phyloP scores from a whole-genome alignment of 768 basidiomycete genomes.

The Strobilomyces confusus region DNA sequence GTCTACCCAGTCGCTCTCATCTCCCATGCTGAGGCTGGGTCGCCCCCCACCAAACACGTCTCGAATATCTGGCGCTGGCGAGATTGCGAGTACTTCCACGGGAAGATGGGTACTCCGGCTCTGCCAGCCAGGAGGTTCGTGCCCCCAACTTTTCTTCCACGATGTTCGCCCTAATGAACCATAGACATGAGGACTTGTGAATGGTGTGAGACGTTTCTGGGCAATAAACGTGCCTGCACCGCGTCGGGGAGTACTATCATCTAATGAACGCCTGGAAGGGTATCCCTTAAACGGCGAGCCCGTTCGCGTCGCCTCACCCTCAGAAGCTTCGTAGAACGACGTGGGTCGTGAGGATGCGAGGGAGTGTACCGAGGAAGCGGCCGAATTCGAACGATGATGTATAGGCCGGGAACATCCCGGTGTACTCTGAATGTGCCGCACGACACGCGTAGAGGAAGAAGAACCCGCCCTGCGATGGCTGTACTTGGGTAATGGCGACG shows the following conservation, averaged over 20 bases:
- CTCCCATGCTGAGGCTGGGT: constrained; percentile 55
- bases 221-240: constrained; percentile 66
- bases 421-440: constrained; percentile 55
- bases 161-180: constrained; percentile 59
- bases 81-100: constrained; percentile 74
- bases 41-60: constrained; percentile 73
- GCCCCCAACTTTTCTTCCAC: constrained; percentile 89
- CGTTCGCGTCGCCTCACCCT: constrained; percentile 60
- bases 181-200: constrained; percentile 51
- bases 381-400: constrained; percentile 73
- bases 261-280: constrained; percentile 44
- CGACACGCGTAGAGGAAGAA: constrained; percentile 77
- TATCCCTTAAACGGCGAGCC: constrained; percentile 59
- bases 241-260: constrained; percentile 41
- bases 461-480: constrained; percentile 78
- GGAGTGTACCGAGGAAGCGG: constrained; percentile 75
- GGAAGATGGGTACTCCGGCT: constrained; percentile 60
- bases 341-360: constrained; percentile 71
- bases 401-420: constrained; percentile 35
- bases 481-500: constrained; percentile 72
- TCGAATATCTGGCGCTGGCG: constrained; percentile 50
- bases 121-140: constrained; percentile 85
- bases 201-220: constrained; percentile 76
- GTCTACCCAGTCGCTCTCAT: constrained; percentile 87
- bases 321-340: constrained; percentile 73